Conservation (phyloP, 2,329 filamentous ascomycete genomes). For the Microdochium nivale region DNA sequence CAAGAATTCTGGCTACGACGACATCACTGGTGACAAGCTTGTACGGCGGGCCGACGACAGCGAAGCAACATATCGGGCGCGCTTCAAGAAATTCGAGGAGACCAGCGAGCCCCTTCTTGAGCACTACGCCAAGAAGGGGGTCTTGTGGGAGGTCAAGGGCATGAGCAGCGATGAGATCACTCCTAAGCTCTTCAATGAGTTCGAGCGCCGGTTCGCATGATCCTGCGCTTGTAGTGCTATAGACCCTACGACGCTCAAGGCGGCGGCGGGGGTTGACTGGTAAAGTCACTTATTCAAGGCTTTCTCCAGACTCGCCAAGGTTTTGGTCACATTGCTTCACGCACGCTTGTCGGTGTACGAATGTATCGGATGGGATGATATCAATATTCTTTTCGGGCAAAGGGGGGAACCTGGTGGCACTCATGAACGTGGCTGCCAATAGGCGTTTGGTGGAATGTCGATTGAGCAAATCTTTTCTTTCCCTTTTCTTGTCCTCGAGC, state of each 20-base stretch:
- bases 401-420: background rate
- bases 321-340: background rate
- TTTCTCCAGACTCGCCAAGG: background rate
- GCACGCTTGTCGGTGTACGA: background rate
- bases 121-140: constrained; percentile 77
- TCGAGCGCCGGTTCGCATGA: constrained; percentile 63
- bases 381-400: background rate
- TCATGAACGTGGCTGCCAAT: background rate
- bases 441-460: background rate
- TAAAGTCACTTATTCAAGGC: background rate
- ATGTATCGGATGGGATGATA: background rate
- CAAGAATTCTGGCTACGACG: constrained; percentile 71
- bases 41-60: constrained; percentile 79
- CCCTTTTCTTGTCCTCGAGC: no score
- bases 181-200: constrained; percentile 77
- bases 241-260: no score
- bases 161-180: constrained; percentile 92
- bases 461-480: no score
- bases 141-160: constrained; percentile 80
- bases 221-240: background rate
- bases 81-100: constrained; percentile 78
- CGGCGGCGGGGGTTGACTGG: background rate
- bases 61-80: constrained; percentile 73
- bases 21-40: constrained; percentile 81
- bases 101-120: constrained; percentile 78